Evolutionary conservation across 129 eudicot species (phyloP).

Genomic region (Logfia minima): DNA sequence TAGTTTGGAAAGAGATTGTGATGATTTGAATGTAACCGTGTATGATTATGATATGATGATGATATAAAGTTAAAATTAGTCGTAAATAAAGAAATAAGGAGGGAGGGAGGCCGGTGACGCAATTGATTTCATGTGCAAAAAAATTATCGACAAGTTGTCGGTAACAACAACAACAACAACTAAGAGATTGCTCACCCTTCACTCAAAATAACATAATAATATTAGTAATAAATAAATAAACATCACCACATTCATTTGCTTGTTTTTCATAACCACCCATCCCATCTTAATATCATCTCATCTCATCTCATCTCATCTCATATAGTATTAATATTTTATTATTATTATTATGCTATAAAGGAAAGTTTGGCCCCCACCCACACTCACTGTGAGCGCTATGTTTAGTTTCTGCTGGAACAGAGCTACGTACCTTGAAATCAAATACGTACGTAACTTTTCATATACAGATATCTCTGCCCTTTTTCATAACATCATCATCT

Average conservation of each 20-base stretch:
- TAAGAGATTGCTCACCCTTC: slow-evolving; percentile 4
- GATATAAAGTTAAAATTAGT: background rate
- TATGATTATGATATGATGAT: background rate
- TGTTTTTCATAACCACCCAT: slow-evolving; percentile 4
- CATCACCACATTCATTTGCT: background rate
- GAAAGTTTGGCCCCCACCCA: background rate
- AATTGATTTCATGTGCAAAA: background rate
- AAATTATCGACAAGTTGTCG: background rate
- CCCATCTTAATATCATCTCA: background rate
- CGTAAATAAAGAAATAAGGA: background rate
- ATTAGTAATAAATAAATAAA: background rate
- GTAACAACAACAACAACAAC: background rate
- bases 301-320: background rate
- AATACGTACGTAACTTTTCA: background rate
- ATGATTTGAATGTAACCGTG: background rate
- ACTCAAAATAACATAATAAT: background rate
- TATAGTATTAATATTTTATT: too few relatives aligned
- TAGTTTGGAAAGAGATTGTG: background rate
- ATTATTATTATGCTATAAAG: background rate
- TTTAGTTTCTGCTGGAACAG: background rate
- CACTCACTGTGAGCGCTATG: background rate
- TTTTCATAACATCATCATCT: too few relatives aligned
- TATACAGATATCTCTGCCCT: background rate
- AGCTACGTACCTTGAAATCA: background rate
- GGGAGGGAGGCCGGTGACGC: background rate